Evolutionary conservation across 805 yeast genomes (phyloP), one percentile per base, ranked within the genome.

Genomic region (Debaryomyces castellii): DNA sequence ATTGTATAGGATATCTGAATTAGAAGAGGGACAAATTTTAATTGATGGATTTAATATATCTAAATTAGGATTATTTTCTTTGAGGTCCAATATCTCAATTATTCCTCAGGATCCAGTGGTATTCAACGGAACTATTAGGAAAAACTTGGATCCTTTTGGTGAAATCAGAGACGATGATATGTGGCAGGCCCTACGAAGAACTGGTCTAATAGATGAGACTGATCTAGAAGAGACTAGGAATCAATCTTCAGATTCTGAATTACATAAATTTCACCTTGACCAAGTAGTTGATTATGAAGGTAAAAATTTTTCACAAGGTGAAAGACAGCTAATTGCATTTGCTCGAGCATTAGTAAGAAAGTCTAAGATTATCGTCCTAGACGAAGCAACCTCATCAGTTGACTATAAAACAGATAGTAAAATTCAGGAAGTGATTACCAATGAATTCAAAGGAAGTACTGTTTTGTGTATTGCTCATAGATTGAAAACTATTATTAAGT

Each of bases 31-130:
- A 4, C 46, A 49, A 16, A 77, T 81, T 22, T 43, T 48, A 16
- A 78, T 81, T 52, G 87, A 81, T 57, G 83, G 73, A n/a, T 61
- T 79, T 36, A 80, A 82, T 52, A 76, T 79, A 24, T 53, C 72
- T 2, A 59, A 59, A 4, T 50, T 82, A 17, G 85, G 85, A 1
- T 65, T 82, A 48, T 69, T 68, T 49, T 73, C 66, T 23, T 63
- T 82, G 47, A 66, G 87, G 49, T 72, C 80, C 4, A 76, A 74
- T 55, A 60, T 82, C 30, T 73, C 85, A 1, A 81, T 82, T 44
- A 82, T 82, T 57, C 86, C 87, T 2, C 86, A 82, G 61, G 86
- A 82, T 51, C 86, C 86, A 0, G 84, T 81, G 3, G 64, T 82
- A 47, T 81, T 82, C 62, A 64, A 72, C 42, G 86, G 85, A 16